phyloP scores from a whole-genome alignment of 1,284 basidiomycete species.

The Cutaneotrichosporon sp. region DNA sequence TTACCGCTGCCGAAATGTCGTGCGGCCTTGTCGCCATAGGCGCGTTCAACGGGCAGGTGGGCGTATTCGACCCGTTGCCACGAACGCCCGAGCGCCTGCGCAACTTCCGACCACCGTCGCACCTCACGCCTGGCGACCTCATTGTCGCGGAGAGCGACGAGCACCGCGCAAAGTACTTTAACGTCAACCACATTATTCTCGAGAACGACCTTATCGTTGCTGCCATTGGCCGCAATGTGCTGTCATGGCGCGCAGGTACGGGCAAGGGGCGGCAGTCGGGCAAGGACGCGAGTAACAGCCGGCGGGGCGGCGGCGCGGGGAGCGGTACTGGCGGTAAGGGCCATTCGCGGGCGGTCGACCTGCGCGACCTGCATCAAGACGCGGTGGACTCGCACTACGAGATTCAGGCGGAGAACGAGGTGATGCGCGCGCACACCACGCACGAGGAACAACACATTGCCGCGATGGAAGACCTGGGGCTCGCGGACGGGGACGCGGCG shows the following conservation, averaged over 20 bases:
- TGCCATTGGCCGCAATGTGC: constrained; percentile 37
- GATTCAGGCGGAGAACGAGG: constrained; percentile 24
- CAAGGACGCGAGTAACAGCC: constrained; percentile 20
- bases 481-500: constrained; percentile 38
- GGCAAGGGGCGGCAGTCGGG: constrained; percentile 34
- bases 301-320: constrained; percentile 21
- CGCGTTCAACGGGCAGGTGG: constrained; percentile 38
- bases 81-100: constrained; percentile 28
- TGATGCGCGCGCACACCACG: constrained; percentile 12
- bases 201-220: constrained; percentile 45
- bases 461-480: constrained; percentile 32
- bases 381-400: constrained; percentile 28
- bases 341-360: constrained; percentile 23
- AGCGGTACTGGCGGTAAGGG: constrained; percentile 24
- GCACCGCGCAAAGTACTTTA: constrained; percentile 29
- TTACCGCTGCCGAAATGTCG: constrained; percentile 37
- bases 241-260: constrained; percentile 43
- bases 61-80: constrained; percentile 41
- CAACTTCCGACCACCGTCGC: constrained; percentile 32
- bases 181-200: constrained; percentile 42
- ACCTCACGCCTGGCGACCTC: constrained; percentile 32
- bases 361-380: constrained; percentile 32
- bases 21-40: constrained; percentile 41
- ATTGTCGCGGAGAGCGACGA: constrained; percentile 29
- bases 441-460: constrained; percentile 23